A percentile compares a stretch with the other conserved stretches of the same genome.
Conservation (phyloP, 805 yeast species). For the Cephaloascus fragrans region DNA sequence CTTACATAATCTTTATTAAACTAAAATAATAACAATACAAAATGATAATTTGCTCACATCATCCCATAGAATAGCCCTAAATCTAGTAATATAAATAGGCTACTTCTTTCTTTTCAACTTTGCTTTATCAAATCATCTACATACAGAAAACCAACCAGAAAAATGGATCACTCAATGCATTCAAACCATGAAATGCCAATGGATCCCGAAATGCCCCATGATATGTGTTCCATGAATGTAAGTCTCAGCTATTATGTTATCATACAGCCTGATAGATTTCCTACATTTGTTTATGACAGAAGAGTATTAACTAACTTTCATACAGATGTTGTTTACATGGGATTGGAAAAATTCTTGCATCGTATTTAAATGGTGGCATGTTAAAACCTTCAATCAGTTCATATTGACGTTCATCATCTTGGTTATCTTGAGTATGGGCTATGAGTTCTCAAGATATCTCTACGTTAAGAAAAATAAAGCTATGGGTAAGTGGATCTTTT, state of each 20-base stretch:
- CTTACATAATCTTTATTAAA: too few species aligned
- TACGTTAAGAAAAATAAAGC: background rate
- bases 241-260: slow-evolving; percentile 7
- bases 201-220: slow-evolving; percentile 14
- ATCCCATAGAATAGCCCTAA: too few species aligned
- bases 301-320: background rate
- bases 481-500: background rate
- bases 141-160: background rate
- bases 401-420: slow-evolving; percentile 42
- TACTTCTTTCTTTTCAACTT: background rate
- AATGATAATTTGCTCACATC: too few species aligned
- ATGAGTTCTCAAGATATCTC: slow-evolving; percentile 43
- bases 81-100: too few species aligned
- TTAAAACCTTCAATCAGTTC: slow-evolving; percentile 41
- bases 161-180: slow-evolving; percentile 7
- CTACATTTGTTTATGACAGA: background rate
- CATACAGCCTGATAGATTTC: background rate
- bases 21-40: too few species aligned
- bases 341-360: slow-evolving; percentile 65
- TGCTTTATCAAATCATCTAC: background rate
- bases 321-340: slow-evolving; percentile 69
- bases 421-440: slow-evolving; percentile 39
- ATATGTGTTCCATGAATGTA: slow-evolving; percentile 46
- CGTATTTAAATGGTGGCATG: slow-evolving; percentile 75
- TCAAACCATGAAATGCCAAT: slow-evolving; percentile 2